Conservation (phyloP, 768 basidiomycete genomes). For the Pulveroboletus sp. region DNA sequence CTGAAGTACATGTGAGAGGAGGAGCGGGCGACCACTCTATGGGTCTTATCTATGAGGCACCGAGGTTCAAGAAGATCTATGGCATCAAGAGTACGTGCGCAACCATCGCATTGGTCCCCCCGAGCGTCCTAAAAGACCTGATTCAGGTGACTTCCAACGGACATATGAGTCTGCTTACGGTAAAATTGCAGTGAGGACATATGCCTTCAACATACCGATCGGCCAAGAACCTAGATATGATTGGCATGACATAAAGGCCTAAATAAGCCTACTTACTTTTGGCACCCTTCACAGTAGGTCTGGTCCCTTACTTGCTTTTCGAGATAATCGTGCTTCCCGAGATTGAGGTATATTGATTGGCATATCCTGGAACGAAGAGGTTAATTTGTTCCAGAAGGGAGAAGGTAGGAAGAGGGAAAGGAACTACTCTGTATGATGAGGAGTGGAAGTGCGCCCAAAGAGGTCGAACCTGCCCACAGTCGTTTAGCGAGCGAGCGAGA, state of each 20-base stretch:
- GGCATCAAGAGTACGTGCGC: conserved; percentile 88
- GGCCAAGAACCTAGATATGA: conserved; percentile 70
- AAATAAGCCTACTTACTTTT: conserved; percentile 48
- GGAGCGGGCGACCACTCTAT: conserved; percentile 66
- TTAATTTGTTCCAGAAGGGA: background rate
- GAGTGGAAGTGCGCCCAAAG: conserved; percentile 93
- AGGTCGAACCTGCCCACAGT: conserved; percentile 70
- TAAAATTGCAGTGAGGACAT: conserved; percentile 88
- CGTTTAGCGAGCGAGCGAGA: background rate
- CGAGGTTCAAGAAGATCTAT: conserved; percentile 93
- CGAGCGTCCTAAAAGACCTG: conserved; percentile 69
- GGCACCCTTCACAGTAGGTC: conserved; percentile 90
- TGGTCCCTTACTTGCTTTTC: conserved; percentile 86
- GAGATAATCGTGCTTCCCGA: conserved; percentile 72
- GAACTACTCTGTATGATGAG: conserved; percentile 78
- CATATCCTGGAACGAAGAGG: conserved; percentile 55
- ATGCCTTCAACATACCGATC: conserved; percentile 98
- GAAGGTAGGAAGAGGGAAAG: background rate
- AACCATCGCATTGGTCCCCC: conserved; percentile 96
- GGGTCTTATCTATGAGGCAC: conserved; percentile 80
- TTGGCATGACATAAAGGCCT: conserved; percentile 3
- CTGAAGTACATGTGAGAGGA: conserved; percentile 92
- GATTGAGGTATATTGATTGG: conserved; percentile 83
- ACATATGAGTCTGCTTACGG: conserved; percentile 41
- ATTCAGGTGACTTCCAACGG: background rate